Conservation (phyloP, 139 green algal genomes). For the Mesostigma viride region DNA sequence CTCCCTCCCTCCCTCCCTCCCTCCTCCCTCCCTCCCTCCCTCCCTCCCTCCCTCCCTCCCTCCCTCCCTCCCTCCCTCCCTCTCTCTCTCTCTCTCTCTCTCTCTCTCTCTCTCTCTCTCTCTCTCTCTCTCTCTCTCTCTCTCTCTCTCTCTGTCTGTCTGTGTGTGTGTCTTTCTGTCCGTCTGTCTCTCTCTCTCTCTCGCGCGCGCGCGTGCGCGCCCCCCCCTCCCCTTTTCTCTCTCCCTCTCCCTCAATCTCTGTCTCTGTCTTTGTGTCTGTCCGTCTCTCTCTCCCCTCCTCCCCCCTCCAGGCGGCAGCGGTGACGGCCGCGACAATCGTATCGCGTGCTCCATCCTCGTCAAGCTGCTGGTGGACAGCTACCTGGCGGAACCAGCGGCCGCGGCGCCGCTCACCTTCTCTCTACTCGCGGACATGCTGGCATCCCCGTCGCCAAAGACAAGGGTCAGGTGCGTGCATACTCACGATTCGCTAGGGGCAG, state of each 20-base stretch:
- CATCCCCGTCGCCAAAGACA: no score
- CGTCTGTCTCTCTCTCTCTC: no score
- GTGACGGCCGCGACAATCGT: no score
- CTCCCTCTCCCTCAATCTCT: slow-evolving; percentile 3
- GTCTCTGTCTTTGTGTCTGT: slow-evolving; percentile 13
- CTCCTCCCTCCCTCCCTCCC: slow-evolving; percentile 15
- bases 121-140: slow-evolving; percentile 9
- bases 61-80: slow-evolving; percentile 6
- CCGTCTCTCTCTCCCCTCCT: slow-evolving; percentile 9
- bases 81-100: slow-evolving; percentile 24
- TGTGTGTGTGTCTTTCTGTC: background rate
- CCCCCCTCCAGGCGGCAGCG: no score
- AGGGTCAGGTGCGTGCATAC: no score
- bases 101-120: slow-evolving; percentile 20
- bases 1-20: slow-evolving; percentile 3
- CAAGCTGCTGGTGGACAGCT: no score
- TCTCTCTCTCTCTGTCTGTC: background rate
- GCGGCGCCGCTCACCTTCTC: no score
- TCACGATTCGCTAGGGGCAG: no score
- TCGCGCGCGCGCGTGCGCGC: background rate
- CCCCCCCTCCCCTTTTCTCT: slow-evolving; percentile 13
- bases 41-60: slow-evolving; percentile 12
- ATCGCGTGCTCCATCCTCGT: no score
- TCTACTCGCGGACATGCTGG: no score
- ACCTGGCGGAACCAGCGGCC: no score